Evolutionary conservation across 2,329 filamentous ascomycete species (phyloP), one percentile per base, ranked within the genome.

Genomic region (Sclerotinia nivalis): DNA sequence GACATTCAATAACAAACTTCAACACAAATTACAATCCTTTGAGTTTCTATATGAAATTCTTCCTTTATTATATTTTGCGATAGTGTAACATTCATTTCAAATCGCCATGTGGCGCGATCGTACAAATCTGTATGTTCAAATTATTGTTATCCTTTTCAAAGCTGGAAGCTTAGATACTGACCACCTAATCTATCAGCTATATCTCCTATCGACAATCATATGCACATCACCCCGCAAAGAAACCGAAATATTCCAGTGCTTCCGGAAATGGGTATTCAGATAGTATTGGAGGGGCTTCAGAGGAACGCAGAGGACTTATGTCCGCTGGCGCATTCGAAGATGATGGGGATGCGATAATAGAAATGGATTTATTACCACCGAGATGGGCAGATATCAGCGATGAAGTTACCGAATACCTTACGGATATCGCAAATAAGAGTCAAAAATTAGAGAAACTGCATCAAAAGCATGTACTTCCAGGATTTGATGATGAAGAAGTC

Each of bases 161-260:
- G 13, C 40, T 43, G 40, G 40, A 65, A 65, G 37, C 67, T 56
- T 22, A 28, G 47, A 52, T 65, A 65, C 74, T 80, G 75, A 81
- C 74, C 74, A 69, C 66, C 66, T 64, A 64, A 55, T 56, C 50
- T 55, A 50, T 58, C 55, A 97, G 95, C 80, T 99, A 96, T 81
- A 96, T 99, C 80, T 98, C 96, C 81, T 99, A 98, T 86, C 94
- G 96, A 78, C 96, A 99, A 84, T 98, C 95, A 77, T 98, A 97
- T 82, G 89, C 93, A 77, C 96, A 98, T 81, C 94, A 97, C 80
- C 96, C 96, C 68, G 88, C 89, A 72, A 94, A 96, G 83, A 93
- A 93, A 82, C 88, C 89, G 75, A 90, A 90, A 77, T 91, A 91
- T 83, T 83, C 73, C 18, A 71, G 70, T 7, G 68, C 76, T 47